phyloP scores from a whole-genome alignment of 306 rosid genomes.

The Corylus heterophylla region DNA sequence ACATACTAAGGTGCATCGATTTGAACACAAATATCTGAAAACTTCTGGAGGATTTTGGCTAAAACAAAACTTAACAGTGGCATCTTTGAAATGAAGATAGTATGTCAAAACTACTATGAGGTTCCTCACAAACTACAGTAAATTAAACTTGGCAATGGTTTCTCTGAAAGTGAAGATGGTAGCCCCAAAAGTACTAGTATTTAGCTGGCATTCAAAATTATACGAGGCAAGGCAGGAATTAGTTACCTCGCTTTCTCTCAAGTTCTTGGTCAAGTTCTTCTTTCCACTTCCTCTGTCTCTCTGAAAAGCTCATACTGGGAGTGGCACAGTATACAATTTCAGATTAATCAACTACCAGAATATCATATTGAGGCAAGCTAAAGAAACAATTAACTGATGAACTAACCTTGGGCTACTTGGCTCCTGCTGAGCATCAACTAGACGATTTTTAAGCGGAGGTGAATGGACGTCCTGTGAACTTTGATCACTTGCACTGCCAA shows the following conservation, averaged over 20 bases:
- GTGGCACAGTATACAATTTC: constrained; percentile 11
- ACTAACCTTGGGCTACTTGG: constrained; percentile 82
- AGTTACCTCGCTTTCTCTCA: constrained; percentile 88
- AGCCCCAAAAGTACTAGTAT: background rate
- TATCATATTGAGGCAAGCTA: constrained; percentile 16
- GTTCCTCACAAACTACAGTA: background rate
- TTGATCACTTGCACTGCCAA: constrained; percentile 49
- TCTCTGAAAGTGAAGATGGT: background rate
- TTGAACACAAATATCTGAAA: background rate
- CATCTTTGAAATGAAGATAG: background rate
- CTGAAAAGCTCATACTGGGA: constrained; percentile 72
- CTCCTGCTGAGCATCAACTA: constrained; percentile 71
- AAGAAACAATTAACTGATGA: constrained; percentile 14
- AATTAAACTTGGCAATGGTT: background rate
- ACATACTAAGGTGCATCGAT: background rate
- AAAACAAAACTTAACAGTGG: background rate
- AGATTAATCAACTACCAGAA: constrained; percentile 18
- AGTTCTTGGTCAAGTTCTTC: constrained; percentile 99
- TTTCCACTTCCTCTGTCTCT: constrained; percentile 95
- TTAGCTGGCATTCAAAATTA: constrained; percentile 8
- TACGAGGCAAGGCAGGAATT: constrained; percentile 2
- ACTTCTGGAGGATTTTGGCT: background rate
- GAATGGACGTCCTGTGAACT: constrained; percentile 56
- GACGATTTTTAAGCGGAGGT: constrained; percentile 57
- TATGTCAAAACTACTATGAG: background rate